Percentiles rank a stretch among this genome's conserved stretches.
phyloP scores from a whole-genome alignment of 1,284 basidiomycete species.

The Rhodotorula sp. region DNA sequence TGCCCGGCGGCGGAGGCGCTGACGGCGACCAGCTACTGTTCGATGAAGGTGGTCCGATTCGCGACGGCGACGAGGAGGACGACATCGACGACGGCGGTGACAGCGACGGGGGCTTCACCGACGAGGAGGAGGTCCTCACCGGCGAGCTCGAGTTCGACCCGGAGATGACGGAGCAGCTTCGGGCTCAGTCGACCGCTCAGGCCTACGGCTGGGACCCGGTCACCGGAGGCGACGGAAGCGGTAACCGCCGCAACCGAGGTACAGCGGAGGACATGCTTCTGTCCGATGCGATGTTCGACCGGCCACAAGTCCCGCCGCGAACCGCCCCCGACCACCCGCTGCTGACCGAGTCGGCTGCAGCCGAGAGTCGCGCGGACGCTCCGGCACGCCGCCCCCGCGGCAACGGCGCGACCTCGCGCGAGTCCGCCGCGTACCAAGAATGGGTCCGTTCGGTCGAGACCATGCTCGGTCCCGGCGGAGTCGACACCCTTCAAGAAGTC shows the following conservation, averaged over 20 bases:
- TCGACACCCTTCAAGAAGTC: constrained; percentile 39
- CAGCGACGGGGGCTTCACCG: constrained; percentile 55
- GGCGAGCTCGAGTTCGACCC: constrained; percentile 42
- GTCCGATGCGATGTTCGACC: constrained; percentile 29
- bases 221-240: constrained; percentile 29
- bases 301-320: constrained; percentile 19
- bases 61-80: constrained; percentile 48
- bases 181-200: constrained; percentile 29
- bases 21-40: constrained; percentile 51
- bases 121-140: constrained; percentile 36
- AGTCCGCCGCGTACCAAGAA: constrained; percentile 38
- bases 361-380: constrained; percentile 23
- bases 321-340: constrained; percentile 64
- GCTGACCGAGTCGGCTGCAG: constrained; percentile 59
- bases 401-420: constrained; percentile 44
- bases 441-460: constrained; percentile 40
- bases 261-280: constrained; percentile 35
- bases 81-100: constrained; percentile 64
- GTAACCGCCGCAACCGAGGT: constrained; percentile 21
- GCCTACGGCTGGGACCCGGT: constrained; percentile 37
- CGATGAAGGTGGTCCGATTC: constrained; percentile 45
- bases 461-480: constrained; percentile 39
- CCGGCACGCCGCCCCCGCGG: constrained; percentile 34
- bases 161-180: constrained; percentile 37
- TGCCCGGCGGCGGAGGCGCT: constrained; percentile 37